Evolutionary conservation across 192 early-diverging fungal species (phyloP).

Genomic region (Borealophlyctis nickersoniae): DNA sequence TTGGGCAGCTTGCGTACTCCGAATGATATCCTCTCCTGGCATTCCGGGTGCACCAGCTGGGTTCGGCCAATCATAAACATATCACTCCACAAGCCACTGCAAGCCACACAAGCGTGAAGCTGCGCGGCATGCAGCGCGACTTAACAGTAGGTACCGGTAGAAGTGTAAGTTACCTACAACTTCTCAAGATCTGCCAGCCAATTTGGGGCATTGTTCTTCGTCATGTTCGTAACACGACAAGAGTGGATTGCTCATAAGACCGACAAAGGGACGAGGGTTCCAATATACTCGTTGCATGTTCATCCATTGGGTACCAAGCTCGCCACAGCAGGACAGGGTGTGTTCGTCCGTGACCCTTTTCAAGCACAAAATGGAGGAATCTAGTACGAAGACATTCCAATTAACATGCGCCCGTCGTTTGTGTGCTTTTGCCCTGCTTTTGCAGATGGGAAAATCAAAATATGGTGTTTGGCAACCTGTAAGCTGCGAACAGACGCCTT

Average conservation of each 20-base stretch:
- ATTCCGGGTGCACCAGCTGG: no score
- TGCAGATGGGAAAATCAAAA: slow-evolving; percentile 79
- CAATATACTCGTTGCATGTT: slow-evolving; percentile 86
- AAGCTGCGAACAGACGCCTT: slow-evolving; percentile 44
- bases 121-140: no score
- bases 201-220: no score
- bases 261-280: slow-evolving; percentile 54
- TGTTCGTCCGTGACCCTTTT: not conserved
- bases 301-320: slow-evolving; percentile 78
- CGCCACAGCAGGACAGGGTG: slow-evolving; percentile 83
- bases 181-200: no score
- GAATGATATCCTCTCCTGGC: no score
- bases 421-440: not conserved
- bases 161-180: no score
- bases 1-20: no score
- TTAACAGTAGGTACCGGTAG: no score
- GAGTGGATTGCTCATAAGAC: slow-evolving; percentile 71
- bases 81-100: no score
- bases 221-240: slow-evolving; percentile 69
- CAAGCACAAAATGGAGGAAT: not conserved
- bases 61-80: no score
- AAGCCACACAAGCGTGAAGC: no score
- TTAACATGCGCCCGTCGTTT: not conserved
- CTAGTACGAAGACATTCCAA: not conserved
- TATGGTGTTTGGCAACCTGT: slow-evolving; percentile 79